Conservation (phyloP, 805 yeast genomes). For the Wickerhamiella slavikovae region DNA sequence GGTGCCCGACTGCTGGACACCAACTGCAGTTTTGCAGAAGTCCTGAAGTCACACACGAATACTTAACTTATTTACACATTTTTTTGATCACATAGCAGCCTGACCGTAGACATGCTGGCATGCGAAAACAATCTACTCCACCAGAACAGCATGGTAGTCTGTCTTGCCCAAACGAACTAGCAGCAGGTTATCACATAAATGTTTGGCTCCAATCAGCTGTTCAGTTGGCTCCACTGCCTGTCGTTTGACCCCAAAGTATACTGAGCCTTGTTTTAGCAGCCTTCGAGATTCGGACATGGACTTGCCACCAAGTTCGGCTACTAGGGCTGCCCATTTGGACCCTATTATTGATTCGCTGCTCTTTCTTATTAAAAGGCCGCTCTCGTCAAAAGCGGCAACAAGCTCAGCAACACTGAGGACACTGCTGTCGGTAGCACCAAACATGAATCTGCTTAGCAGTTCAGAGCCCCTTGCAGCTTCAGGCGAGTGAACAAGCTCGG, state of each 20-base stretch:
- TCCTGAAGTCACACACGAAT: not conserved
- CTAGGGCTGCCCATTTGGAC: constrained; percentile 28
- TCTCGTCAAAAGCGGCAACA: constrained; percentile 33
- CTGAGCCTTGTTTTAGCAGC: constrained; percentile 46
- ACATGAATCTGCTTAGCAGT: constrained; percentile 44
- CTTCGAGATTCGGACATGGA: constrained; percentile 34
- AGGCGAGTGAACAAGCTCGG: constrained; percentile 70
- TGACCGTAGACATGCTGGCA: too few species aligned
- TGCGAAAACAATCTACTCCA: not conserved
- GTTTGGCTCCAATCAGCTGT: constrained; percentile 26
- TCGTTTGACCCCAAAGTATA: constrained; percentile 47
- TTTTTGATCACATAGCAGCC: not conserved
- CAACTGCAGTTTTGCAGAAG: not conserved
- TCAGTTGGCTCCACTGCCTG: constrained; percentile 28
- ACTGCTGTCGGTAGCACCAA: constrained; percentile 33
- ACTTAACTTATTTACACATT: not conserved
- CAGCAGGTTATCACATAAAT: constrained; percentile 36
- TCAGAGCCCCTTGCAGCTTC: constrained; percentile 54
- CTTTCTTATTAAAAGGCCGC: constrained; percentile 29
- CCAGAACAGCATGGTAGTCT: constrained; percentile 15
- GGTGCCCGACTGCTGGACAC: constrained; percentile 54
- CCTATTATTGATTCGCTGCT: constrained; percentile 19
- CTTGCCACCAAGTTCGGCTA: constrained; percentile 25
- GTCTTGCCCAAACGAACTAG: constrained; percentile 59
- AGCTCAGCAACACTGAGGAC: constrained; percentile 25